These are phyloP conservation scores for Pythium chondricola DNA, from an alignment of 352 stramenopile species.

Conservation along the genomic window DNA sequence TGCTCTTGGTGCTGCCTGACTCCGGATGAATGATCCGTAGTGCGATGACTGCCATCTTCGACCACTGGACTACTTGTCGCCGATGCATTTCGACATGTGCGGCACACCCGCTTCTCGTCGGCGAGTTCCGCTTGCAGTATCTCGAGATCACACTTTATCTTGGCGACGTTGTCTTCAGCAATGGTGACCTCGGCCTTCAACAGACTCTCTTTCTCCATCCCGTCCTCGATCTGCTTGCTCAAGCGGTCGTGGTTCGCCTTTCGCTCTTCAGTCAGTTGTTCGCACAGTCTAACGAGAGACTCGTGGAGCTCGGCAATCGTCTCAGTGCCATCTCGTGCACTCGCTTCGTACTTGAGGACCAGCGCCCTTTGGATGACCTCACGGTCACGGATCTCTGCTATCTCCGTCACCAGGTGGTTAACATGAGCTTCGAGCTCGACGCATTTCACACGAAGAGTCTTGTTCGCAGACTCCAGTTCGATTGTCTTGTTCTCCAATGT, in stretches of 20 bases:
- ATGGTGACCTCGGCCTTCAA: not conserved
- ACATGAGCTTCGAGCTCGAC: constrained; percentile 9
- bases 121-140: no score
- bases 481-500: not conserved
- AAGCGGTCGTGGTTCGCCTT: constrained; percentile 4
- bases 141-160: not conserved
- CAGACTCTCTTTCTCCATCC: not conserved
- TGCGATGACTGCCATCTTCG: no score
- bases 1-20: no score
- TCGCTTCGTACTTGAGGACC: constrained; percentile 30
- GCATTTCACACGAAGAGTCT: constrained; percentile 12
- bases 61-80: no score
- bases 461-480: not conserved
- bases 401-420: constrained; percentile 1
- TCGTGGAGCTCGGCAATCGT: constrained; percentile 36
- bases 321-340: constrained; percentile 26
- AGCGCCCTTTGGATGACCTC: constrained; percentile 5
- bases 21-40: no score
- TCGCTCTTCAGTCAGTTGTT: constrained; percentile 27
- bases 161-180: not conserved
- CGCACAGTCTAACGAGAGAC: constrained; percentile 25
- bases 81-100: no score
- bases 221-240: not conserved
- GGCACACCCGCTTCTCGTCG: no score
- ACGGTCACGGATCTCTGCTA: not conserved